phyloP scores from a whole-genome alignment of 345 rosid species.

The Gynandropsis gynandra region DNA sequence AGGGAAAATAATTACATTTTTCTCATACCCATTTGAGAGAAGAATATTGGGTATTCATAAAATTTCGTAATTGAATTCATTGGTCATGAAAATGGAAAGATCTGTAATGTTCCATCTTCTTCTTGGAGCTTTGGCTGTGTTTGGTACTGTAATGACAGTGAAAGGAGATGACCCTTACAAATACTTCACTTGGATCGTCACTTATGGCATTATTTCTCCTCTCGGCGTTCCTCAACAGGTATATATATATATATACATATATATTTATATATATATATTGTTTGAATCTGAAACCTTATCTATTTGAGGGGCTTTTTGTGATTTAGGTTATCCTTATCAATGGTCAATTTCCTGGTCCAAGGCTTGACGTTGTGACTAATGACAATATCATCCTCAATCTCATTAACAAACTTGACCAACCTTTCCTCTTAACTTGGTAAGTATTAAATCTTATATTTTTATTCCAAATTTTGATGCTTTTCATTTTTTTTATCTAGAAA shows the following conservation, averaged over 20 bases:
- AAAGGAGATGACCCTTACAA: constrained; percentile 76
- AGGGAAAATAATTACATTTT: constrained; percentile 8
- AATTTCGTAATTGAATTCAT: constrained; percentile 10
- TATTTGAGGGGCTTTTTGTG: constrained; percentile 1
- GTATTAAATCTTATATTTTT: constrained; percentile 2
- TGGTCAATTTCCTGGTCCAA: constrained; percentile 96
- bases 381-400: constrained; percentile 86
- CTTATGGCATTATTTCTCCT: constrained; percentile 70
- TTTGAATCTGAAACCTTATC: constrained; percentile 1
- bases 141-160: constrained; percentile 35
- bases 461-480: background rate
- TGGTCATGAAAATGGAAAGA: constrained; percentile 31
- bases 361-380: constrained; percentile 84
- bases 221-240: constrained; percentile 94
- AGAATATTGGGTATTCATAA: background rate
- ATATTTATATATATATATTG: no score
- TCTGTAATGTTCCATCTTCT: constrained; percentile 19
- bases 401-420: constrained; percentile 87
- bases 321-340: constrained; percentile 86
- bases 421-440: constrained; percentile 91
- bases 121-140: constrained; percentile 39
- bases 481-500: background rate
- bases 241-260: no score
- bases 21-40: constrained; percentile 9
- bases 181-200: constrained; percentile 80